phyloP scores from a whole-genome alignment of 345 rosid genomes.

The Rhodamnia rubescens region DNA sequence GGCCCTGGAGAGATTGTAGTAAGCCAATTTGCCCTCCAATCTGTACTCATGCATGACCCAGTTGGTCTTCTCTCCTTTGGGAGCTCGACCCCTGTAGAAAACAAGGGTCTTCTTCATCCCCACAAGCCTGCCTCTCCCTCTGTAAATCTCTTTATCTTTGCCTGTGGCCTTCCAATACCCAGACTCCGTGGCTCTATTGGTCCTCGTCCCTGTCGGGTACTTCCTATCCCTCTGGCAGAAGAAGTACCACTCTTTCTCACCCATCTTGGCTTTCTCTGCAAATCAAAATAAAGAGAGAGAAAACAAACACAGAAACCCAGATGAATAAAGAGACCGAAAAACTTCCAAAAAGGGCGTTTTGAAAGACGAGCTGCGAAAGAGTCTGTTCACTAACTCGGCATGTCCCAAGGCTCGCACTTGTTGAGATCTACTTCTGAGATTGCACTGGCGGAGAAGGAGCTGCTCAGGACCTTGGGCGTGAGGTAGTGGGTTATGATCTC shows the following conservation, averaged over 20 bases:
- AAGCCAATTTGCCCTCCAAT: constrained; percentile 76
- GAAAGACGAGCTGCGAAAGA: not conserved
- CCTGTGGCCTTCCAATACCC: constrained; percentile 99
- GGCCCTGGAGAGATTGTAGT: constrained; percentile 49
- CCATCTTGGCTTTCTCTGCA: constrained; percentile 92
- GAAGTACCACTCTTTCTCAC: constrained; percentile 90
- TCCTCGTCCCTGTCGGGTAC: constrained; percentile 97
- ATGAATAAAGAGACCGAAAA: not conserved
- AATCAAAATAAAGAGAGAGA: not conserved
- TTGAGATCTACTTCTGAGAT: constrained; percentile 80
- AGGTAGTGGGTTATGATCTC: constrained; percentile 76
- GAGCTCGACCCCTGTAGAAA: constrained; percentile 92
- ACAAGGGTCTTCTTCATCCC: constrained; percentile 99
- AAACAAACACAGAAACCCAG: not conserved
- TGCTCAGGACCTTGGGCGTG: constrained; percentile 38
- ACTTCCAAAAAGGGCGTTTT: not conserved
- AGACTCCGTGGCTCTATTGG: constrained; percentile 81
- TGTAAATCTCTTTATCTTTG: constrained; percentile 76
- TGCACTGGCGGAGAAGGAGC: constrained; percentile 39
- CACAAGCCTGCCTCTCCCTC: constrained; percentile 54
- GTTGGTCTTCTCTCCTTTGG: constrained; percentile 86
- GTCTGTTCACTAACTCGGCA: constrained; percentile 45
- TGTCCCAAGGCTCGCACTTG: constrained; percentile 94
- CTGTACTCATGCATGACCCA: constrained; percentile 99
- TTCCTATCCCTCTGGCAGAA: constrained; percentile 87